phyloP scores from a whole-genome alignment of 768 basidiomycete species.

The Leccinum uliginosum region DNA sequence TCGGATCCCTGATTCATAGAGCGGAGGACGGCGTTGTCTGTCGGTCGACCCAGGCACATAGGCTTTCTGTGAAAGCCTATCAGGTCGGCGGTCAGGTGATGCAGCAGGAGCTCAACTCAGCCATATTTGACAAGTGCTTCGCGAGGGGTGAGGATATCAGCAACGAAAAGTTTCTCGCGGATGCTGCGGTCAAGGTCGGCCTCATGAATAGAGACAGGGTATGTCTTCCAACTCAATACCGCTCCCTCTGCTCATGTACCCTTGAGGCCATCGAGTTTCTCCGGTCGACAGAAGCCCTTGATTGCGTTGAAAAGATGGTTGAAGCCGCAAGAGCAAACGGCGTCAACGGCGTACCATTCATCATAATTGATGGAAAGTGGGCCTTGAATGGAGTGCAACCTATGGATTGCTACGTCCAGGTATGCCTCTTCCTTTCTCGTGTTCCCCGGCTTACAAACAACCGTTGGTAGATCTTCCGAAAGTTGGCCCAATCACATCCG shows the following conservation, averaged over 20 bases:
- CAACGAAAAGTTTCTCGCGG: constrained; percentile 31
- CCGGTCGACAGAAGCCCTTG: constrained; percentile 34
- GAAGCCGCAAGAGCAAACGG: constrained; percentile 38
- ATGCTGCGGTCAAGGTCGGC: constrained; percentile 36
- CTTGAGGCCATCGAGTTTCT: constrained; percentile 40
- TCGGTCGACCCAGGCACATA: constrained; percentile 40
- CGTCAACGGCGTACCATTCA: constrained; percentile 50
- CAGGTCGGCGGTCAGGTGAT: constrained; percentile 37
- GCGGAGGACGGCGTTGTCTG: constrained; percentile 36
- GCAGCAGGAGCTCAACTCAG: constrained; percentile 35
- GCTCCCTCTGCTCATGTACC: neutral
- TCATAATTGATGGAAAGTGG: constrained; percentile 44
- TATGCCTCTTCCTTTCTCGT: constrained; percentile 12
- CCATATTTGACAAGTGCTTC: constrained; percentile 39
- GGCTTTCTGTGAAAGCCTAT: constrained; percentile 42
- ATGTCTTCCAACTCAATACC: constrained; percentile 2
- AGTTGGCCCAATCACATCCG: constrained; percentile 20
- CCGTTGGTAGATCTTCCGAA: constrained; percentile 28
- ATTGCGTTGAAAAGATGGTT: constrained; percentile 40
- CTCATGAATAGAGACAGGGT: constrained; percentile 38
- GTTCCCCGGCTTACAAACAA: neutral
- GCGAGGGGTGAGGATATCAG: constrained; percentile 39
- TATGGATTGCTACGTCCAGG: constrained; percentile 37
- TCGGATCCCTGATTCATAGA: constrained; percentile 18
- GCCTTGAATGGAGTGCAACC: constrained; percentile 44